A percentile compares a stretch with the other conserved stretches of the same genome.
phyloP scores from a whole-genome alignment of 345 rosid genomes.

The Bruguiera sexangula region DNA sequence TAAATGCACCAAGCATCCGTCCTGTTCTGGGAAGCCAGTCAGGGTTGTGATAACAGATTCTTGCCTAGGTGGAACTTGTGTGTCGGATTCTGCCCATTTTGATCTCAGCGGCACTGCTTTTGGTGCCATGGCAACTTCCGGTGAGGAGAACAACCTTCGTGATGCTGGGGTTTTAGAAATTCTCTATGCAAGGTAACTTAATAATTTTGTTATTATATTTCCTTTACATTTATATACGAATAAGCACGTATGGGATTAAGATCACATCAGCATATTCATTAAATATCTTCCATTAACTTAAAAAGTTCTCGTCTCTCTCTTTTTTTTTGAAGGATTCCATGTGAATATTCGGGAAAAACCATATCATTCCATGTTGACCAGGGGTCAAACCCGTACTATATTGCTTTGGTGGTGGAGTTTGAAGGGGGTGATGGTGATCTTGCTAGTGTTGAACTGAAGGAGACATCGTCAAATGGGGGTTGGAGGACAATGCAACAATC shows the following conservation, averaged over 20 bases:
- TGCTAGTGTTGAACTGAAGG: conserved; percentile 25
- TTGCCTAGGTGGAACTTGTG: conserved; percentile 44
- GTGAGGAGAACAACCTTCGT: conserved; percentile 34
- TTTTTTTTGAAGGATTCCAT: conserved; percentile 29
- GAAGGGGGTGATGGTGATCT: conserved; percentile 55
- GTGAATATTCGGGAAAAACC: conserved; percentile 36
- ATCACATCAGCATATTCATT: no score
- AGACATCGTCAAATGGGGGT: conserved; percentile 3
- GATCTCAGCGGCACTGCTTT: conserved; percentile 52
- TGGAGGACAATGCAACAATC: conserved; percentile 51
- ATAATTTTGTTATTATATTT: not conserved
- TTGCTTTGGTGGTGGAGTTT: conserved; percentile 41
- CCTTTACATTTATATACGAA: no score
- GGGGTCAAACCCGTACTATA: conserved; percentile 42
- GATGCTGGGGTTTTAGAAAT: conserved; percentile 41
- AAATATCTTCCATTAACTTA: no score
- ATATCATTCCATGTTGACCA: conserved; percentile 40
- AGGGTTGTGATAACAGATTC: conserved; percentile 48
- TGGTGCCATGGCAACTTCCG: conserved; percentile 46
- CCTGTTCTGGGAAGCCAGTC: conserved; percentile 42
- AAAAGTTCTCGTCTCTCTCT: not conserved
- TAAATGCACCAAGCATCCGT: conserved; percentile 37
- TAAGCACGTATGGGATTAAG: no score
- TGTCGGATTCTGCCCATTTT: conserved; percentile 40
- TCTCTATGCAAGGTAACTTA: conserved; percentile 30